Base-by-base conservation (phyloP, 805 yeast species). In the Candida ortonii region DNA sequence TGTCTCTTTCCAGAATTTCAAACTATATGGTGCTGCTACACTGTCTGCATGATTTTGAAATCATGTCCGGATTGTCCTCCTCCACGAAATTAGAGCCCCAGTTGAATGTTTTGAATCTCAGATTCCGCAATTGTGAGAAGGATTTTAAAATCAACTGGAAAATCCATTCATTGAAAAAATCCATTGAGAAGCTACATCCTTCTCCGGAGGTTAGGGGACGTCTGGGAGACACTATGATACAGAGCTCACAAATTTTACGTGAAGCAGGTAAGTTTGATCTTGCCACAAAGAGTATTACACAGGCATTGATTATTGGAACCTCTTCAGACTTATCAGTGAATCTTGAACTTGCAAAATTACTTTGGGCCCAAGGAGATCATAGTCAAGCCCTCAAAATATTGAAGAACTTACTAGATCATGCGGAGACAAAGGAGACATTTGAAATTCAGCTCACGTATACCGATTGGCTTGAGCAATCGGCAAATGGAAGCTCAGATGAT, bases 351-450 rank as follows among this genome's bases (percentile, higher is more conserved):
- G 81, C 96, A 0, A 79, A 84, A 38, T 67, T 93, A 7, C 59
- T 87, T 24, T 90, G 97, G 97, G 81, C 78, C 3, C 86, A 84
- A 52, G 96, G 95, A 1, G 94, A 87, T 43, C 85, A 77, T 40
- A 73, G 88, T 16, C 81, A 87, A 46, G 97, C 97, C 0, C 68
- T 90, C 27, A 78, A 82, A 33, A 66, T 76, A 6, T 62, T 85
- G 22, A 70, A 70, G 7, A 67, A 70, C 11, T 57, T 75, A 2
- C 39, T 51, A 8, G 45, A 46, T n/a, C 22, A 38, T 10, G 23
- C 47, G 1, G 42, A 39, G 1, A 33, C 36, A 5, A 16, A 34
- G 3, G 41, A 41, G 12, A 47, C 61, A 2, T 39, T 47, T 4
- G 59, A 67, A 30, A 73, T 78, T n/a, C 83, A 84, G 34, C 61